A percentile compares a stretch with the other conserved stretches of the same genome.
Conservation (phyloP, 2,329 filamentous ascomycete genomes). For the Sarocladiaceae sp. region DNA sequence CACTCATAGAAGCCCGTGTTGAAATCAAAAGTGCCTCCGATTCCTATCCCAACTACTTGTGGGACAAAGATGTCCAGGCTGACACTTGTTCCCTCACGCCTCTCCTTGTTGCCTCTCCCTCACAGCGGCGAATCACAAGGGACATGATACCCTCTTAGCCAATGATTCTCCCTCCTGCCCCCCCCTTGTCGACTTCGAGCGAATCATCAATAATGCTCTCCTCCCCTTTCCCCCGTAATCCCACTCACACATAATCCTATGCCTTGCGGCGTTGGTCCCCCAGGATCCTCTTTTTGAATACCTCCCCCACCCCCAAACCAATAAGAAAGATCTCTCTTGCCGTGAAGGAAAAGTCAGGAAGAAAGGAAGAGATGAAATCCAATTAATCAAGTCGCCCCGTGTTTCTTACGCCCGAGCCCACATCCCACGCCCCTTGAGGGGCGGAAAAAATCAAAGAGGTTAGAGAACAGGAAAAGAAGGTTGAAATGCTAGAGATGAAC, state of each 20-base stretch:
- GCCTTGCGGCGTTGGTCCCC: constrained; percentile 20
- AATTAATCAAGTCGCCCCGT: neutral
- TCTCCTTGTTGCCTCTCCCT: neutral
- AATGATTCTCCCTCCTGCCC: neutral
- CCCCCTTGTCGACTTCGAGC: too few relatives aligned
- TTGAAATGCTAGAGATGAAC: too few relatives aligned
- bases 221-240: neutral
- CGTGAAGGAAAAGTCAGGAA: constrained; percentile 6
- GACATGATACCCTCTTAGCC: too few relatives aligned
- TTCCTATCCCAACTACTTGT: constrained; percentile 14
- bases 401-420: too few relatives aligned
- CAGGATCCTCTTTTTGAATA: constrained; percentile 14
- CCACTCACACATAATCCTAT: too few relatives aligned
- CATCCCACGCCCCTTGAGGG: too few relatives aligned
- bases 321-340: neutral
- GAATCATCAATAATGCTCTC: neutral
- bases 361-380: constrained; percentile 5
- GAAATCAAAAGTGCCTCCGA: constrained; percentile 22
- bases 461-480: too few relatives aligned
- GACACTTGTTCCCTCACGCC: neutral
- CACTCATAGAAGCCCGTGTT: too few relatives aligned
- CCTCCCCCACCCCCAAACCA: neutral
- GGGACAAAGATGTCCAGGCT: constrained; percentile 16
- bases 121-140: too few relatives aligned
- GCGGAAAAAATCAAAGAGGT: too few relatives aligned